phyloP scores from a whole-genome alignment of 176 grass and related monocot species.

The Avena eriantha region DNA sequence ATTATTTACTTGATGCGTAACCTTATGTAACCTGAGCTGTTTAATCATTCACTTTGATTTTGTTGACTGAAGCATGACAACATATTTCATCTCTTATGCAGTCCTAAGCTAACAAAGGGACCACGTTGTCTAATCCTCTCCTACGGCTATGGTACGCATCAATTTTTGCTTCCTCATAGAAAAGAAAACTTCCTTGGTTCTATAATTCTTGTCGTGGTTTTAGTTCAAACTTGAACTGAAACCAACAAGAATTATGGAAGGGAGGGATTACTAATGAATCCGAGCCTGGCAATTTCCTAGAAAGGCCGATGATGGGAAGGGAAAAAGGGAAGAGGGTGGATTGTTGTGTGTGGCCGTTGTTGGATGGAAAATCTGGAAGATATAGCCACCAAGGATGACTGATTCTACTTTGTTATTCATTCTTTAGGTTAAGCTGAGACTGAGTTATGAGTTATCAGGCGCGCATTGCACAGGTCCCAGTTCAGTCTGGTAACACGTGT shows the following conservation, averaged over 20 bases:
- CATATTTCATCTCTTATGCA: constrained; percentile 14
- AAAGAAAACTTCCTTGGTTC: background rate
- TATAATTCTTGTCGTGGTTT: too few species aligned
- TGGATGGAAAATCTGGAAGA: constrained; percentile 25
- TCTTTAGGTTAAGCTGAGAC: background rate
- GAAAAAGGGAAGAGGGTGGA: background rate
- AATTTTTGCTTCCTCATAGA: constrained; percentile 9
- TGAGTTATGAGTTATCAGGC: background rate
- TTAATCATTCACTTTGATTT: background rate
- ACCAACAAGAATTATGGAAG: too few species aligned
- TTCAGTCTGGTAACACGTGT: background rate
- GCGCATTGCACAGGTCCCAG: background rate
- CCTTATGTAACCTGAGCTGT: background rate
- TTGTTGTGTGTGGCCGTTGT: background rate
- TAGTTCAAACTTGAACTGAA: too few species aligned
- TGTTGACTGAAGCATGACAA: constrained; percentile 10
- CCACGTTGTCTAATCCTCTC: background rate
- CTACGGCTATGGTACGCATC: too few species aligned
- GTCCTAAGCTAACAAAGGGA: background rate
- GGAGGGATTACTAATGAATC: background rate
- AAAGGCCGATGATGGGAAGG: constrained; percentile 21
- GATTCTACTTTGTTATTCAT: background rate
- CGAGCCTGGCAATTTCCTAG: constrained; percentile 37
- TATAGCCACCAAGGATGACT: background rate
- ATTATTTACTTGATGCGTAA: background rate